A percentile compares a stretch with the other conserved stretches of the same genome.
These are phyloP conservation scores for Aphanocladium album DNA, from an alignment of 2,329 filamentous ascomycete species.

Conservation along the genomic window DNA sequence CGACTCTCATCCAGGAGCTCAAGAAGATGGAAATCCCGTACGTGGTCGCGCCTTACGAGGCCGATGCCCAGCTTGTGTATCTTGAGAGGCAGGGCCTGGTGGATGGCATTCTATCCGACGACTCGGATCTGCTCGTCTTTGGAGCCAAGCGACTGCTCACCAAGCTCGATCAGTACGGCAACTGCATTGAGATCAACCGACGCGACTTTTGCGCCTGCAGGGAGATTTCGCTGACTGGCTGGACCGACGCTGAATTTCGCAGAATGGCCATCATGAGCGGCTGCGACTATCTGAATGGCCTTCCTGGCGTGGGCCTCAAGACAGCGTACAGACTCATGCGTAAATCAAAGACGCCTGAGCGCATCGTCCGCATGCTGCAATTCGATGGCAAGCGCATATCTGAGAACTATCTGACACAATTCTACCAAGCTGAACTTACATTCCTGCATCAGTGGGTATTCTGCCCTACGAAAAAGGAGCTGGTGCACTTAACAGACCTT, in stretches of 20 bases:
- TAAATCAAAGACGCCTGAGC: slow-evolving; percentile 84
- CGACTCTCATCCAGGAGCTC: slow-evolving; percentile 83
- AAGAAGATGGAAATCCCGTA: slow-evolving; percentile 77
- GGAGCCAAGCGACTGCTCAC: slow-evolving; percentile 86
- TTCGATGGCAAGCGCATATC: slow-evolving; percentile 89
- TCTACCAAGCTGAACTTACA: slow-evolving; percentile 82
- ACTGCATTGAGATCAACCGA: slow-evolving; percentile 87
- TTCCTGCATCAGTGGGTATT: slow-evolving; percentile 95
- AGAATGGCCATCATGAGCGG: slow-evolving; percentile 95
- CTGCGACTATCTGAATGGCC: slow-evolving; percentile 88
- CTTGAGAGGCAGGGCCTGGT: slow-evolving; percentile 81
- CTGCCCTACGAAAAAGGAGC: slow-evolving; percentile 64
- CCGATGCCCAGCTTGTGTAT: slow-evolving; percentile 94
- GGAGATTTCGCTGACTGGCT: slow-evolving; percentile 83
- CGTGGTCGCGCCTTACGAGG: slow-evolving; percentile 94
- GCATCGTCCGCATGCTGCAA: slow-evolving; percentile 73
- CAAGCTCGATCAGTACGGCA: slow-evolving; percentile 89
- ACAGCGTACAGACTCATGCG: slow-evolving; percentile 87
- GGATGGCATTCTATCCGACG: slow-evolving; percentile 86
- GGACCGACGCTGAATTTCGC: slow-evolving; percentile 87
- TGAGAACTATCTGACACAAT: slow-evolving; percentile 72
- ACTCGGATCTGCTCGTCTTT: slow-evolving; percentile 94
- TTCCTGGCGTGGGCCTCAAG: slow-evolving; percentile 83
- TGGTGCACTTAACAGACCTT: slow-evolving; percentile 72
- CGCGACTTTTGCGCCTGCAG: slow-evolving; percentile 83